These are phyloP conservation scores for Serendipita vermifera DNA, from an alignment of 768 basidiomycete genomes.

Conservation along the genomic window DNA sequence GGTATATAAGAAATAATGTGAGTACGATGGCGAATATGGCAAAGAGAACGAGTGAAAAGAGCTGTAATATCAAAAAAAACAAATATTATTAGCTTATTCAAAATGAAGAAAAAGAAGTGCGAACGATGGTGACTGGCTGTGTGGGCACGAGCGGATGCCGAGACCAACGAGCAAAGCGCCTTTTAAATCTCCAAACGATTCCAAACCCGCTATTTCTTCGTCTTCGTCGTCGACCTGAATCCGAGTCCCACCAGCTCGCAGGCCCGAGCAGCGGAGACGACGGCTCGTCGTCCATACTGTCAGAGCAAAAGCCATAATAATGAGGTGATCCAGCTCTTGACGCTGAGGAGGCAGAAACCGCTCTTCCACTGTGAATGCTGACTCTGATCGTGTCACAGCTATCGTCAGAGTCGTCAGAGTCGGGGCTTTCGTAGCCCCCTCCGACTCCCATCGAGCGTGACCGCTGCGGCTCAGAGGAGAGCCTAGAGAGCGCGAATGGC, in stretches of 20 bases:
- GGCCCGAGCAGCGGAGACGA: conserved; percentile 33
- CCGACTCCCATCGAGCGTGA: conserved; percentile 1
- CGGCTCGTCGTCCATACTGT: conserved; percentile 26
- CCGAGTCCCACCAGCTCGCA: conserved; percentile 21
- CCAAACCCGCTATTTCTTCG: conserved; percentile 33
- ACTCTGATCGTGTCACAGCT: conserved; percentile 7
- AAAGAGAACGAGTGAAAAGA: conserved; percentile 61
- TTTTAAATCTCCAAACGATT: conserved; percentile 36
- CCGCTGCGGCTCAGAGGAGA: conserved; percentile 8
- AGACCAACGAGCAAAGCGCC: conserved; percentile 41
- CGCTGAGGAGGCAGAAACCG: not conserved
- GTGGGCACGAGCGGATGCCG: conserved; percentile 67
- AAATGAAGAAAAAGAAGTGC: too few species aligned
- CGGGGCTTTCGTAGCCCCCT: not conserved
- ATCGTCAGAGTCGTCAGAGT: conserved; percentile 3
- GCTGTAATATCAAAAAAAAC: conserved; percentile 27
- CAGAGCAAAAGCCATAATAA: conserved; percentile 13
- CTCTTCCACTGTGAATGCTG: conserved; percentile 1
- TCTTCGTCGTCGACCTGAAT: conserved; percentile 31
- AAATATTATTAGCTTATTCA: conserved; percentile 13
- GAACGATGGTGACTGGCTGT: conserved; percentile 68
- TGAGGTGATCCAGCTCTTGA: conserved; percentile 6
- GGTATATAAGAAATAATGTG: conserved; percentile 78
- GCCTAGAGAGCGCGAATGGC: conserved; percentile 4
- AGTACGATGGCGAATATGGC: conserved; percentile 69